Evolutionary conservation across 257 asterid species (phyloP).

Genomic region (Jaltomata sinuosa): DNA sequence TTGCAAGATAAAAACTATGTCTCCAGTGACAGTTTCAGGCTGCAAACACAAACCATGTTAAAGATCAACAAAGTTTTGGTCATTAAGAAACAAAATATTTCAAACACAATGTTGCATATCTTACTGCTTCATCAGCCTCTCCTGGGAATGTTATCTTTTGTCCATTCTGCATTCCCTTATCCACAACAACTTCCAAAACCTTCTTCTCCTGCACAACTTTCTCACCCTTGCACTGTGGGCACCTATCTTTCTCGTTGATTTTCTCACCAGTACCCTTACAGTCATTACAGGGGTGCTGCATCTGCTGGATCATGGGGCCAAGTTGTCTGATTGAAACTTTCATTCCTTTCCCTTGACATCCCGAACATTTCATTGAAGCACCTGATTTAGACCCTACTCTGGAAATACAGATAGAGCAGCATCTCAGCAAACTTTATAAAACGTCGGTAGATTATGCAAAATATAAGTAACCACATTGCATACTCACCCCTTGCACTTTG

Average conservation of each 20-base stretch:
- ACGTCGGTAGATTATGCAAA: neutral
- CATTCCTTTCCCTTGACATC: constrained; percentile 18
- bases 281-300: constrained; percentile 15
- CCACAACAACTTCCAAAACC: constrained; percentile 16
- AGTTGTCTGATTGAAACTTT: constrained; percentile 17
- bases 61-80: neutral
- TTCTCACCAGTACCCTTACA: constrained; percentile 15
- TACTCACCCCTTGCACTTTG: constrained; percentile 20
- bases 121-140: constrained; percentile 18
- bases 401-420: neutral
- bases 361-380: constrained; percentile 14
- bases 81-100: neutral
- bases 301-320: constrained; percentile 18
- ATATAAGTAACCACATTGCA: neutral
- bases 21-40: constrained; percentile 16
- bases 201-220: constrained; percentile 15
- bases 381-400: constrained; percentile 17
- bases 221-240: constrained; percentile 20
- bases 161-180: constrained; percentile 19
- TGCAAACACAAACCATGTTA: neutral
- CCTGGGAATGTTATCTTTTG: constrained; percentile 18
- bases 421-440: neutral
- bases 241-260: constrained; percentile 10
- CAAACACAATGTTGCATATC: neutral
- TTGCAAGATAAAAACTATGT: constrained; percentile 13